Base-by-base conservation (phyloP, 768 basidiomycete species). In the Calocybe indica region DNA sequence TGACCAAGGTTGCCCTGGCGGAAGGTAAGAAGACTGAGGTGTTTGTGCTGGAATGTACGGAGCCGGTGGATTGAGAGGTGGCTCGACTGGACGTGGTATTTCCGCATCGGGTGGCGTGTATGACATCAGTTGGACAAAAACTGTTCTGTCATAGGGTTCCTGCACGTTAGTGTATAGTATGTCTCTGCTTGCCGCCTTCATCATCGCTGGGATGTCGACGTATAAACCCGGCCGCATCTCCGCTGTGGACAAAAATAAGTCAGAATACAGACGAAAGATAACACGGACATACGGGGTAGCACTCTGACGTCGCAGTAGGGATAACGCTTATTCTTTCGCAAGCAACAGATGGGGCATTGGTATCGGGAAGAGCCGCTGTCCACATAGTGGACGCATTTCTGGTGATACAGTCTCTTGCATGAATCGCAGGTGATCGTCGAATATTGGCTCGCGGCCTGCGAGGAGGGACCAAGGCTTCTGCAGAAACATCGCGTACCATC, bases 401-500 rank as follows among this genome's bases (percentile, higher is more conserved):
- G 75, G 55, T 92, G 89, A 54, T 89, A 91, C 11, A 72, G 64
- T 55, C 76, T 80, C 52, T 64, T 71, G 66, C 89, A 92, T 0
- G 64, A 59, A 40, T 82, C 80, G 60, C 89, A 92, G 48, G 77
- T 74, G 9, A 90, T 79, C 15, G 74, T 73, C 3, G 81, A 80
- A 57, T 80, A 82, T 22, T 22, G 22, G 22, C 22, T 22, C 22
- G 22, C 22, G 51, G 74, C 69, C 46, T 82, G 65, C 29, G 84
- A 63, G 61, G 82, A 84, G 6, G 65, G 57, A 3, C 79, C 85
- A 30, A 79, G 75, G 11, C 86, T 88, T 42, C 88, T 71, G 62
- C 88, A 91, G 49, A 91, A 85, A 64, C 88, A 91, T 28, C 88
- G 78, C 28, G 88, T 89, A 31, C 79, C 78, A 57, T 91, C 88